These are phyloP conservation scores for Eimeria mitis DNA, from an alignment of 169 alveolate genomes.

Conservation along the genomic window DNA sequence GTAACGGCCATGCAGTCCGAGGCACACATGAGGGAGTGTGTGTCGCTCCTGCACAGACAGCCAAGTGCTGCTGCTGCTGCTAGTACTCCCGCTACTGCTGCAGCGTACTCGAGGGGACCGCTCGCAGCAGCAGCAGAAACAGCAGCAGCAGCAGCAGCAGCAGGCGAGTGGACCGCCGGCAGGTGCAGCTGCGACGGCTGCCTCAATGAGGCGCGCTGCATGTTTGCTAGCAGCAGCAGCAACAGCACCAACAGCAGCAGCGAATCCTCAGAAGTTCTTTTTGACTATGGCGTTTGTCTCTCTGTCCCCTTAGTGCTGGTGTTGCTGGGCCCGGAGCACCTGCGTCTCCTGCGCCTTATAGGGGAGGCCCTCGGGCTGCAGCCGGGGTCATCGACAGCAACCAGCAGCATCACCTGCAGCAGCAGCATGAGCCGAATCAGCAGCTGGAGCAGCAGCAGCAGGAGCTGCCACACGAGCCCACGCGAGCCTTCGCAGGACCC, in stretches of 20 bases:
- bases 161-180: conserved; percentile 2
- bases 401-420: background rate
- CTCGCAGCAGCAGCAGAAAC: conserved; percentile 40
- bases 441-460: conserved; percentile 11
- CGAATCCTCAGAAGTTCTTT: background rate
- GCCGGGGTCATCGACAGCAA: background rate
- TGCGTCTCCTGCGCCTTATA: conserved; percentile 5
- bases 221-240: background rate
- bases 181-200: conserved; percentile 47
- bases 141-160: conserved; percentile 50
- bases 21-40: conserved; percentile 19
- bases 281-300: conserved; percentile 54
- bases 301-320: conserved; percentile 30
- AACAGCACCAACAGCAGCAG: background rate
- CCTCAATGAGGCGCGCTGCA: conserved; percentile 6
- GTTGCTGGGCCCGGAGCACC: conserved; percentile 55
- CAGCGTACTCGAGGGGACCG: background rate
- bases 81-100: background rate
- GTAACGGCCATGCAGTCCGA: conserved; percentile 8
- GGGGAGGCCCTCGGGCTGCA: conserved; percentile 21
- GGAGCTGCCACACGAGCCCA: background rate
- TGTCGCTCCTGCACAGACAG: conserved; percentile 20
- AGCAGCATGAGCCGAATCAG: conserved; percentile 12
- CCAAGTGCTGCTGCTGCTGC: background rate
- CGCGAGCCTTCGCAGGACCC: background rate